Evolutionary conservation across 495 filamentous ascomycete species (phyloP).

Genomic region (Trichoderma virens): DNA sequence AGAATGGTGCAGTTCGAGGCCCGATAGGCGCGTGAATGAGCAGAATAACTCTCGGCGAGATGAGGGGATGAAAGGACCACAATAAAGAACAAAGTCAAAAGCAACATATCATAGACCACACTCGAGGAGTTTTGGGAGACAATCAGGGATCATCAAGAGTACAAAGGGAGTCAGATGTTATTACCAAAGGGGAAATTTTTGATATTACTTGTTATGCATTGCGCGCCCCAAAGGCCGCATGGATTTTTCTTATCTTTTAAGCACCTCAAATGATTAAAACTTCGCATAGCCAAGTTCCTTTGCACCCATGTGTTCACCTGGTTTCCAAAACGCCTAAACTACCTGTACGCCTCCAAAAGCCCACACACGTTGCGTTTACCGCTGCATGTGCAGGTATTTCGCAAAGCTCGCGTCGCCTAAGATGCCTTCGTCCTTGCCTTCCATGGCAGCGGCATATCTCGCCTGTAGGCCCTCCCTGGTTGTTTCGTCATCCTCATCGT

Average conservation of each 20-base stretch:
- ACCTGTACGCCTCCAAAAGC: not conserved
- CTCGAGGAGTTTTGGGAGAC: not conserved
- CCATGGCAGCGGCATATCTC: constrained; percentile 53
- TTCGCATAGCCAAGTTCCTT: not conserved
- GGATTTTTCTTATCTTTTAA: not conserved
- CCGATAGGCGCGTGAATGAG: constrained; percentile 40
- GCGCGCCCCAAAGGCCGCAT: not conserved
- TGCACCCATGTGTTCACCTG: constrained; percentile 24
- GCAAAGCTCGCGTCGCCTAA: constrained; percentile 52
- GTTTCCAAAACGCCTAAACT: constrained; percentile 14
- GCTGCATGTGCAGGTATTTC: constrained; percentile 44
- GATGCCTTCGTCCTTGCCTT: constrained; percentile 35
- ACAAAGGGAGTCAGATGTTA: not conserved
- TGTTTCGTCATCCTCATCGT: constrained; percentile 42
- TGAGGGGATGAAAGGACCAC: not conserved
- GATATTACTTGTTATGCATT: constrained; percentile 2
- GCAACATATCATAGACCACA: not conserved
- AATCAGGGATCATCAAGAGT: not conserved
- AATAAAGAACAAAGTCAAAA: constrained; percentile 1
- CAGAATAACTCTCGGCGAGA: constrained; percentile 4
- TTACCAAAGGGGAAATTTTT: not conserved
- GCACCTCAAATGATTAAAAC: not conserved
- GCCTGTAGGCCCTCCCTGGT: constrained; percentile 52
- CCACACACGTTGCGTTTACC: constrained; percentile 6
- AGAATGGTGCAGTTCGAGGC: constrained; percentile 99